phyloP scores from a whole-genome alignment of 805 yeast genomes.

The Barnettozyma wickerhamii region DNA sequence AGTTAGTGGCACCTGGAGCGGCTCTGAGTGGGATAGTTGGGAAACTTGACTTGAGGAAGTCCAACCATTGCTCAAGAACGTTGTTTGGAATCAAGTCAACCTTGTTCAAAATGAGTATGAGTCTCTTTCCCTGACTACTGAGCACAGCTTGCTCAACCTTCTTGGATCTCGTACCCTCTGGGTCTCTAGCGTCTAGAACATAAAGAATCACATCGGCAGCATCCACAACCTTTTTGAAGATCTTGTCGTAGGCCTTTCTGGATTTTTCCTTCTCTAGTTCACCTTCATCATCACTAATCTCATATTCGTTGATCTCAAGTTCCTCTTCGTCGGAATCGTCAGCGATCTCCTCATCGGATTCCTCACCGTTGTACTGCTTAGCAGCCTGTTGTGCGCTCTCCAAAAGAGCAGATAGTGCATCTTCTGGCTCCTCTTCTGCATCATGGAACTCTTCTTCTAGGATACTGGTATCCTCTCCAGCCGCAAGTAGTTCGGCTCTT shows the following conservation, averaged over 20 bases:
- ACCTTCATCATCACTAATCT: conserved; percentile 41
- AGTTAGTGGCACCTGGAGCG: conserved; percentile 66
- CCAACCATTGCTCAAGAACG: conserved; percentile 79
- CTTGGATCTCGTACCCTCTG: conserved; percentile 89
- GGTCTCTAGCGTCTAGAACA: conserved; percentile 96
- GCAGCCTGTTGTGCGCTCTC: conserved; percentile 92
- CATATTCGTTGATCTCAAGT: conserved; percentile 48
- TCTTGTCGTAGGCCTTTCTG: conserved; percentile 88
- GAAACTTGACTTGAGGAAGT: conserved; percentile 71
- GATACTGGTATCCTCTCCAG: conserved; percentile 33
- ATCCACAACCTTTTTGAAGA: conserved; percentile 71
- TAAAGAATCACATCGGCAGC: conserved; percentile 50
- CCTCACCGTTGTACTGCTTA: conserved; percentile 60
- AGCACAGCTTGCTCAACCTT: conserved; percentile 88
- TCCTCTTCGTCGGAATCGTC: conserved; percentile 40
- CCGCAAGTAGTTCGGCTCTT: conserved; percentile 35
- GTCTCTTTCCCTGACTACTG: conserved; percentile 73
- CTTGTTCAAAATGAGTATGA: conserved; percentile 83
- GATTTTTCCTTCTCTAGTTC: conserved; percentile 60
- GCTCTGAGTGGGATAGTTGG: conserved; percentile 91
- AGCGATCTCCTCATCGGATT: conserved; percentile 35
- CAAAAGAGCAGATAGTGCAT: conserved; percentile 76
- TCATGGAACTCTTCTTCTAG: conserved; percentile 36
- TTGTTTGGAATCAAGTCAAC: conserved; percentile 89
- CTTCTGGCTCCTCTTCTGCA: conserved; percentile 40